Base-by-base conservation (phyloP, 768 basidiomycete species). In the Leucocoprinus sp. region DNA sequence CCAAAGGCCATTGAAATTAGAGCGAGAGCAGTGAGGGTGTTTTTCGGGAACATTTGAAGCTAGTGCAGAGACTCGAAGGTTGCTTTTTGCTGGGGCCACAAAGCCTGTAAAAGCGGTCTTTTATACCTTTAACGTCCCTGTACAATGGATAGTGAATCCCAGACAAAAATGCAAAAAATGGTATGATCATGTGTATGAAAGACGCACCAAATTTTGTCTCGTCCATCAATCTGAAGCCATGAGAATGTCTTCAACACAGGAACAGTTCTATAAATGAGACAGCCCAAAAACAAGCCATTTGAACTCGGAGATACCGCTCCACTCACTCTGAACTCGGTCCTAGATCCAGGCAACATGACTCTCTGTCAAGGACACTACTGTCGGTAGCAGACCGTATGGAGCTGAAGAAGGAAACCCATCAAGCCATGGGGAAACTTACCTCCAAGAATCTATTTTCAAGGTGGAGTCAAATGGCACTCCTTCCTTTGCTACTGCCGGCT, bases 111-210 rank as follows among this genome's bases (percentile, higher is more conserved):
- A 24, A 36, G 43, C 14, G 35, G 15, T n/a, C 4, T 12, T 45
- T 45, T 45, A 45, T 45, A 38, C 21, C 12, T 18, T 21, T 19
- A 11, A 8, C 19, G 11, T 45, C 44, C 44, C 44, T 36, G 44
- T 19, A 14, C 12, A 6, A 7, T n/a, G 15, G 18, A 14, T 7
- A 22, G 6, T 38, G n/a, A 18, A 37, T 38, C 44, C 38, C 36
- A 37, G 44, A 45, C 23, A 38, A 31, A 9, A n/a, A 18, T 11
- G 23, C 36, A 38, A 27, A 45, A 38, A 45, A 45, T 38, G 44
- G 44, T 9, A 28, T 26, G 21, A 29, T 29, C 44, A 21, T 29
- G 44, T 38, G 44, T 15, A 29, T 17, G 17, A 45, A 29, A 31
- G 17, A 29, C 37, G 38, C 36, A 37, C 36, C 18, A 12, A 6